phyloP scores from a whole-genome alignment of 2,329 filamentous ascomycete species.

The Fusarium globosum region DNA sequence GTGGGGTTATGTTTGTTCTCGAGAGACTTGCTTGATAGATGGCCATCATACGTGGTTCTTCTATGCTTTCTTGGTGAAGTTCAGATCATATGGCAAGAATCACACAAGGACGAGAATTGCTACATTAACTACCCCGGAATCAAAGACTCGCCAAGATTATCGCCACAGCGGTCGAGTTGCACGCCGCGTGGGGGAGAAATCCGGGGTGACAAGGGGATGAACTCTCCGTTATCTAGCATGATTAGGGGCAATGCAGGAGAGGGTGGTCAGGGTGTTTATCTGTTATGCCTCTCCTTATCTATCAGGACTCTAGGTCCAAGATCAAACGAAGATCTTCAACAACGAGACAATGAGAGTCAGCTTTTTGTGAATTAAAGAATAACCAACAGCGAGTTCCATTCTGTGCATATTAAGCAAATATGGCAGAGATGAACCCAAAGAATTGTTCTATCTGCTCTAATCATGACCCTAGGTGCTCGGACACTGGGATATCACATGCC shows the following conservation, averaged over 20 bases:
- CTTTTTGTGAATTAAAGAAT: background rate
- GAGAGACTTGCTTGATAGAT: too few species aligned
- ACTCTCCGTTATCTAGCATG: conserved; percentile 28
- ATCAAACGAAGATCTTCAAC: background rate
- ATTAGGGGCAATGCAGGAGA: conserved; percentile 2
- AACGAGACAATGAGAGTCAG: background rate
- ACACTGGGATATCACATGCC: background rate
- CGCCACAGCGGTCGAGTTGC: background rate
- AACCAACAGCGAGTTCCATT: background rate
- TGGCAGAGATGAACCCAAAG: background rate
- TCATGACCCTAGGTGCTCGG: background rate
- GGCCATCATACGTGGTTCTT: background rate
- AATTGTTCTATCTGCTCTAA: background rate
- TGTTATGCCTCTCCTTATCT: conserved; percentile 27
- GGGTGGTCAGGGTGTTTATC: conserved; percentile 30
- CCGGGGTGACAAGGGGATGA: conserved; percentile 27
- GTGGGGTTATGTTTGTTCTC: conserved; percentile 13
- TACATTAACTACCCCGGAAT: background rate
- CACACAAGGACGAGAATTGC: background rate
- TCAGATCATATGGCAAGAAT: background rate
- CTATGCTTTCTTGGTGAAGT: background rate
- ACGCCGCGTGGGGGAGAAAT: conserved; percentile 30
- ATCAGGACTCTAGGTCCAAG: background rate
- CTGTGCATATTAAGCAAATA: background rate
- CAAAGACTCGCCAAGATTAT: background rate